Base-by-base conservation (phyloP, 2,329 filamentous ascomycete species). In the Microsporum audouinii region DNA sequence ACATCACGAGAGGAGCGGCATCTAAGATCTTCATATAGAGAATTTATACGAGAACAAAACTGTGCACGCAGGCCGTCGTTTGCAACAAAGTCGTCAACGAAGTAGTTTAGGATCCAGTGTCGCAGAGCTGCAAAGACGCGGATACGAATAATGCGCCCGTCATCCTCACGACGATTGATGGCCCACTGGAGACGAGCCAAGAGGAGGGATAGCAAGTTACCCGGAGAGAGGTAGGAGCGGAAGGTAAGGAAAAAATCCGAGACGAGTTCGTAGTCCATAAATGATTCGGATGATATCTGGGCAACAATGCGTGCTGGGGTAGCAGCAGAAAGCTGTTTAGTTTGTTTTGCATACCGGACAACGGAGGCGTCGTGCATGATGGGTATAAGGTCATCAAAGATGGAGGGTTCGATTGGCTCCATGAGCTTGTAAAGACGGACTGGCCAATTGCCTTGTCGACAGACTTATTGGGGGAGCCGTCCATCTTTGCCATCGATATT, bases 41-140 rank as follows among this genome's bases (percentile, higher is more conserved):
- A 71, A 71, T 97, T 96, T 62, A 96, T 80, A 6, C 91, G 79
- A 36, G 85, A 79, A 74, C 92, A 96, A 70, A 96, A 96, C 14
- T 84, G 83, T 3, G 82, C 78, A 6, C 92, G 86, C 36, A 97
- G 78, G 51, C 82, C 78, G 69, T 87, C 86, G 70, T 91, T 85
- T 29, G 87, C 75, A 45, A 95, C 84, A 71, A 96, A 99, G 71
- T 99, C 94, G 70, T 99, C 94, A 60, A 89, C 82, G 67, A 97
- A 99, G 73, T 99, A 99, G 72, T 99, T 99, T 64, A 99, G 76
- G 61, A 97, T 91, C 94, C 94, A 99, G 73, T 99, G 94, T 61
- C 94, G 85, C 51, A 97, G 80, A 5, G 94, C 94, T 31, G 96
- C 94, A 76, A 97, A 99, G 0, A 91, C 95, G 47, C 94, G 84